phyloP scores from a whole-genome alignment of 805 yeast genomes.

The Ogataea nakhonphanomensis region DNA sequence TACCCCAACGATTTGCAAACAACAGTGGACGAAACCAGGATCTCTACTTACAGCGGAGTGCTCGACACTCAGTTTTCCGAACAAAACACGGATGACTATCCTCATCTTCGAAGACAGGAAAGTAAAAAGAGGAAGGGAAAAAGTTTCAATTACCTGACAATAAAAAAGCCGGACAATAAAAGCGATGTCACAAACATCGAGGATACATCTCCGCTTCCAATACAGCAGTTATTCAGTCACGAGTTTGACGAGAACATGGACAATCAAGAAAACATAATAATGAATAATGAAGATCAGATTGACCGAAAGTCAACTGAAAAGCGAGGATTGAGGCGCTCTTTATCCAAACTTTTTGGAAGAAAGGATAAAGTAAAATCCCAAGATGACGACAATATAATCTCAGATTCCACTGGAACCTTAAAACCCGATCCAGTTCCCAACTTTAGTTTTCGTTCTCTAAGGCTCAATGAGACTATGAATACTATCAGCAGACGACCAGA shows the following conservation, averaged over 20 bases:
- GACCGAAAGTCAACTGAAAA: not conserved
- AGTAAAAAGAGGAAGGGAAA: constrained; percentile 9
- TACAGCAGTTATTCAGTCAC: constrained; percentile 10
- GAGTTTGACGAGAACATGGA: constrained; percentile 2
- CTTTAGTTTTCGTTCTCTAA: constrained; percentile 17
- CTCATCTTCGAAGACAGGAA: constrained; percentile 12
- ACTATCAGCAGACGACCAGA: constrained; percentile 12
- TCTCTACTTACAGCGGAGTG: not conserved
- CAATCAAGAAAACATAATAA: constrained; percentile 2
- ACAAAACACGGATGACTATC: constrained; percentile 6
- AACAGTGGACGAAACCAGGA: constrained; percentile 1
- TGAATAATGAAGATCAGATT: not conserved
- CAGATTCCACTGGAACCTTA: not conserved
- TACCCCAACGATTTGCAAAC: not conserved
- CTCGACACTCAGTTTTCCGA: not conserved
- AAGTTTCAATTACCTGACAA: constrained; percentile 7
- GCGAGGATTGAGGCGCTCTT: constrained; percentile 15
- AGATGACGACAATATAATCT: not conserved
- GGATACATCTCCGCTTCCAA: constrained; percentile 6
- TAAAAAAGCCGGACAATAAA: constrained; percentile 3
- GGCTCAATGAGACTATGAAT: constrained; percentile 14
- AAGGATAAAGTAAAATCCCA: constrained; percentile 4
- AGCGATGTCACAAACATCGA: not conserved
- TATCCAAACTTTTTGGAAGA: constrained; percentile 14
- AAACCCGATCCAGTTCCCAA: constrained; percentile 19